Conservation (phyloP, 257 asterid genomes). For the Ajuga chamaepitys region DNA sequence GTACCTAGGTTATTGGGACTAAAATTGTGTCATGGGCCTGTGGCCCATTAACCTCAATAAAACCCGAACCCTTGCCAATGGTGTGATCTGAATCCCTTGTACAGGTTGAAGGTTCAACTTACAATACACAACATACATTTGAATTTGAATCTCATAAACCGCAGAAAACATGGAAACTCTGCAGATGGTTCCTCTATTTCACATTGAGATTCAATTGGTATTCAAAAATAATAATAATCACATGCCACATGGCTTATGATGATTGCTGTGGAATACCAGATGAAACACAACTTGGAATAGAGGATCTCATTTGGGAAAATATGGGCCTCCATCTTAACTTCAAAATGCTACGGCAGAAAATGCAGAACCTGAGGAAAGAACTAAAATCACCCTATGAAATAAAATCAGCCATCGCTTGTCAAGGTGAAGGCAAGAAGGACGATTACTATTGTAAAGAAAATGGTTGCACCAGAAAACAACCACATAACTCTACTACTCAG, state of each 20-base stretch:
- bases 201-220: too few relatives aligned
- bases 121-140: conserved; percentile 2
- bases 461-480: conserved; percentile 73
- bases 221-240: too few relatives aligned
- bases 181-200: too few relatives aligned
- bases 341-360: not conserved
- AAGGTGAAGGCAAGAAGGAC: conserved; percentile 60
- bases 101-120: not conserved
- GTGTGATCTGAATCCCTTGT: not conserved
- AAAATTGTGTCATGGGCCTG: not conserved
- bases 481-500: conserved; percentile 43
- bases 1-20: too few relatives aligned
- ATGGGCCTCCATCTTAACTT: too few relatives aligned
- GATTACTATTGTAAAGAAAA: conserved; percentile 45
- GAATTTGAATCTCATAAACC: too few relatives aligned
- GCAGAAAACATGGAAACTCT: too few relatives aligned
- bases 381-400: not conserved
- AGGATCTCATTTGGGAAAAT: too few relatives aligned
- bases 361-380: not conserved
- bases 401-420: conserved; percentile 70
- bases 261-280: too few relatives aligned
- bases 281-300: too few relatives aligned
- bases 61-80: not conserved
- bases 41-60: not conserved
- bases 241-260: too few relatives aligned